Conservation (phyloP, 208 protist genomes). For the Wallacemonas sp. region DNA sequence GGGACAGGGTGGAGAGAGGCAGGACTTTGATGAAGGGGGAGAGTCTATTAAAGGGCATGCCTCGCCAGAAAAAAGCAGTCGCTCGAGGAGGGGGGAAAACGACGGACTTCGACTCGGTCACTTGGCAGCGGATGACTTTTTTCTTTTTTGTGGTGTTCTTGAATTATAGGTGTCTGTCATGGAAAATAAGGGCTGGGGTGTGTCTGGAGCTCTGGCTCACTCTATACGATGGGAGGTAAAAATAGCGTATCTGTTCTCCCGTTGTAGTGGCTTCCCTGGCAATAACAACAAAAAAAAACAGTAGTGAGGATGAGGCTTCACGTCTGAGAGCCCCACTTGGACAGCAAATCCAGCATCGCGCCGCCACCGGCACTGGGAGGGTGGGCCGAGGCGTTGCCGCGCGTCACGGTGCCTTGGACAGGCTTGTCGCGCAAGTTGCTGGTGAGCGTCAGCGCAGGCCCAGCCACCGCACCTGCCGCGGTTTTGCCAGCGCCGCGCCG, state of each 20-base stretch:
- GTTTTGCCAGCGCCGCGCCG: not conserved
- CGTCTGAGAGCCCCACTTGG: slow-evolving; percentile 32
- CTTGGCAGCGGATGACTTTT: not conserved
- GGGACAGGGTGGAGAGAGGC: too few relatives aligned
- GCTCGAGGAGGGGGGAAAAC: too few relatives aligned
- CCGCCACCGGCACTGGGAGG: not conserved
- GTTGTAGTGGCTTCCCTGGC: too few relatives aligned
- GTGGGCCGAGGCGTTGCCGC: not conserved
- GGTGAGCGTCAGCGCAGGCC: slow-evolving; percentile 9
- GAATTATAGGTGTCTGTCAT: not conserved
- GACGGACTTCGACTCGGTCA: not conserved
- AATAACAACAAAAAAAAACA: too few relatives aligned
- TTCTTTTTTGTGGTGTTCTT: too few relatives aligned
- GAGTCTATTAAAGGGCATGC: too few relatives aligned
- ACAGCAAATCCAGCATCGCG: slow-evolving; percentile 32
- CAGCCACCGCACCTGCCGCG: not conserved
- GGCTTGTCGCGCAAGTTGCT: slow-evolving; percentile 9
- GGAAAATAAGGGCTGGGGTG: not conserved
- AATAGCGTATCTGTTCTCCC: not conserved
- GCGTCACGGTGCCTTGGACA: not conserved
- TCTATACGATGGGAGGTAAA: not conserved
- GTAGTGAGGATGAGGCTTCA: not conserved
- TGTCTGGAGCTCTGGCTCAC: not conserved
- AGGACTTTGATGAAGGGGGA: too few relatives aligned
- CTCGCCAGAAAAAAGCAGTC: too few relatives aligned